phyloP scores from a whole-genome alignment of 305 asterid species.

The Petunia hybrid region DNA sequence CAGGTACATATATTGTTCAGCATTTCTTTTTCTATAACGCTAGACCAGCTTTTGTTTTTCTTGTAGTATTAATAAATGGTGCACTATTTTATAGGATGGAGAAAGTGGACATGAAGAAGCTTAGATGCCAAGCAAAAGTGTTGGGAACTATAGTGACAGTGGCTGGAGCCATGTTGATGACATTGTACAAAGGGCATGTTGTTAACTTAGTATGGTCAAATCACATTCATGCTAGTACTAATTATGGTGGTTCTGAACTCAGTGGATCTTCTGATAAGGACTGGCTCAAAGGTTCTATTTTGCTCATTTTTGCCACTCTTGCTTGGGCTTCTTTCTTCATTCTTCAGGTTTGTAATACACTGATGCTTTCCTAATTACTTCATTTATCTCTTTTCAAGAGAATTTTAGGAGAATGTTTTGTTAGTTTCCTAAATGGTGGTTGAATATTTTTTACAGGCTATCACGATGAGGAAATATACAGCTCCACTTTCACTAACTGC shows the following conservation, averaged over 20 bases:
- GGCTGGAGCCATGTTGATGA: conserved; percentile 90
- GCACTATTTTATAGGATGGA: conserved; percentile 61
- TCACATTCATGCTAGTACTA: conserved; percentile 33
- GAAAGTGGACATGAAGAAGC: conserved; percentile 63
- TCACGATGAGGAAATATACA: conserved; percentile 66
- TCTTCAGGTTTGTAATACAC: conserved; percentile 57
- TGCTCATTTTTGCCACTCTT: conserved; percentile 82
- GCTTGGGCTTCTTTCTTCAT: conserved; percentile 96
- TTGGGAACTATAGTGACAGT: conserved; percentile 73
- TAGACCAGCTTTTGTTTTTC: too few species aligned
- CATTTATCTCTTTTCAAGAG: background rate
- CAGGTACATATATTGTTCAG: conserved; percentile 46
- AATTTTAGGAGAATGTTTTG: background rate
- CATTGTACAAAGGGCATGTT: conserved; percentile 77
- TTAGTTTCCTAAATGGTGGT: background rate
- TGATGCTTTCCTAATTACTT: background rate
- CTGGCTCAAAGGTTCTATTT: conserved; percentile 75
- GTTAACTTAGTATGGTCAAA: conserved; percentile 68
- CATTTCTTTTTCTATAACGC: too few species aligned
- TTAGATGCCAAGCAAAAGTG: conserved; percentile 81
- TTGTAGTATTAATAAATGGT: too few species aligned
- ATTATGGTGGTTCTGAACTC: background rate
- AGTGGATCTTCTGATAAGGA: conserved; percentile 31
- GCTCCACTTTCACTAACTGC: conserved; percentile 78
- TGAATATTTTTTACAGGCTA: conserved; percentile 44